Percentiles rank a stretch among this genome's conserved stretches.
Conservation (phyloP, 495 filamentous ascomycete species). For the Neurospora tetraspora region DNA sequence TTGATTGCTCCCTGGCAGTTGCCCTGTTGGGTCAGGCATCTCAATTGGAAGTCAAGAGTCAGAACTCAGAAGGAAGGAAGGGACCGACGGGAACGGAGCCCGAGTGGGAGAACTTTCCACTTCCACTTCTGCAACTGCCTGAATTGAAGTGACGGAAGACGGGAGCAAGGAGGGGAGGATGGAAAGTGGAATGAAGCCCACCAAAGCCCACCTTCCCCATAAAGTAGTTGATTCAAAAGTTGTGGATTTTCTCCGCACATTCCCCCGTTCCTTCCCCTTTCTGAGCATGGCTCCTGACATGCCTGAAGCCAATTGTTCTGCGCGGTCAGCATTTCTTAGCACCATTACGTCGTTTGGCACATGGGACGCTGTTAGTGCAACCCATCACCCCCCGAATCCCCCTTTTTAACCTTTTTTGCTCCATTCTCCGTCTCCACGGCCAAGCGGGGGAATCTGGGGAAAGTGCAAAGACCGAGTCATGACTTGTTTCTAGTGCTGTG, state of each 20-base stretch:
- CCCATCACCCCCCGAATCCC: not conserved
- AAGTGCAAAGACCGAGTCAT: not conserved
- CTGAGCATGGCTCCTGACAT: not conserved
- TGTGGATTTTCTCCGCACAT: not conserved
- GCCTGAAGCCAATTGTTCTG: not conserved
- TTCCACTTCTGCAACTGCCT: not conserved
- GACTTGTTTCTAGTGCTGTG: not conserved
- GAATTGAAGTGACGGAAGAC: not conserved
- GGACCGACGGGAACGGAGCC: not conserved
- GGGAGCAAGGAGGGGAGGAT: not conserved
- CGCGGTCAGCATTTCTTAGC: not conserved
- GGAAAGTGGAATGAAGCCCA: not conserved
- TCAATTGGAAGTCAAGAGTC: not conserved
- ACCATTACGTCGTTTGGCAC: not conserved
- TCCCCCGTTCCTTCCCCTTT: not conserved
- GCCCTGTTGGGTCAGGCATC: not conserved
- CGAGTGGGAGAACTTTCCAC: not conserved
- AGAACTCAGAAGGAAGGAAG: not conserved
- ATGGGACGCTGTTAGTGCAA: not conserved
- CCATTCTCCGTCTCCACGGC: not conserved
- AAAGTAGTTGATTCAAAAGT: not conserved
- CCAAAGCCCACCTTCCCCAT: not conserved
- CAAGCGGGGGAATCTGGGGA: not conserved
- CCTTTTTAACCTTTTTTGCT: not conserved
- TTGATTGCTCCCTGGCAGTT: not conserved